phyloP scores from a whole-genome alignment of 2,329 filamentous ascomycete species.

The Capronia americana region DNA sequence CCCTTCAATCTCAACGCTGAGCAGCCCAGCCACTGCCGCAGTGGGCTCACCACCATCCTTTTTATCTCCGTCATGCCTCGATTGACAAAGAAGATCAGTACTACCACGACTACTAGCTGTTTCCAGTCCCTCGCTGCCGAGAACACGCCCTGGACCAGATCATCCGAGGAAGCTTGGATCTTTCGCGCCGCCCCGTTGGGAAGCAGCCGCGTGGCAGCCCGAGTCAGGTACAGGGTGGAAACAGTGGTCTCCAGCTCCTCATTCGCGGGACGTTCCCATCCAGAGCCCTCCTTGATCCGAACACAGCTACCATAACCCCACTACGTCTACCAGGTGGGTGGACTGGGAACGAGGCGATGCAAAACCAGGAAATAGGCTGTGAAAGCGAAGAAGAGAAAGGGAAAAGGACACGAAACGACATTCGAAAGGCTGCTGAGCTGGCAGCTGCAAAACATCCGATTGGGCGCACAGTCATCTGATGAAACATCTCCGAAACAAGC shows the following conservation, averaged over 20 bases:
- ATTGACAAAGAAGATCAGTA: conserved; percentile 16
- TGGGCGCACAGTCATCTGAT: conserved; percentile 24
- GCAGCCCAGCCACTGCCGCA: neutral
- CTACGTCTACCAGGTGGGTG: conserved; percentile 9
- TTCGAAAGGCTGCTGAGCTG: conserved; percentile 20
- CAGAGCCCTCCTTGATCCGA: conserved; percentile 27
- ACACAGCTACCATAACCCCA: conserved; percentile 7
- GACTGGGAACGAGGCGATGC: conserved; percentile 6
- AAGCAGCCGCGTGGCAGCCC: conserved; percentile 23
- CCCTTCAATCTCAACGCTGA: conserved; percentile 13
- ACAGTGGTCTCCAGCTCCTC: neutral
- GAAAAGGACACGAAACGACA: conserved; percentile 9
- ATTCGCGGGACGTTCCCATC: conserved; percentile 19
- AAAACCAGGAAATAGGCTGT: conserved; percentile 4
- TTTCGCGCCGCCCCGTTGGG: conserved; percentile 22
- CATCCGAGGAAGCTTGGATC: conserved; percentile 9
- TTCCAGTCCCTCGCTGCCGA: conserved; percentile 21
- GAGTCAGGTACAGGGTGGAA: conserved; percentile 12
- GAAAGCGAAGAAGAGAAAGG: conserved; percentile 10
- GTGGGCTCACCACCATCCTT: conserved; percentile 10
- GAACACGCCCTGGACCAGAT: conserved; percentile 20
- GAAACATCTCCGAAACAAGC: conserved; percentile 32
- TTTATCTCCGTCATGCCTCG: conserved; percentile 13
- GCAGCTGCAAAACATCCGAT: conserved; percentile 21
- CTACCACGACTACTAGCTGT: conserved; percentile 13